Base-by-base conservation (phyloP, 1,284 basidiomycete species). In the Malassezia obtusa region DNA sequence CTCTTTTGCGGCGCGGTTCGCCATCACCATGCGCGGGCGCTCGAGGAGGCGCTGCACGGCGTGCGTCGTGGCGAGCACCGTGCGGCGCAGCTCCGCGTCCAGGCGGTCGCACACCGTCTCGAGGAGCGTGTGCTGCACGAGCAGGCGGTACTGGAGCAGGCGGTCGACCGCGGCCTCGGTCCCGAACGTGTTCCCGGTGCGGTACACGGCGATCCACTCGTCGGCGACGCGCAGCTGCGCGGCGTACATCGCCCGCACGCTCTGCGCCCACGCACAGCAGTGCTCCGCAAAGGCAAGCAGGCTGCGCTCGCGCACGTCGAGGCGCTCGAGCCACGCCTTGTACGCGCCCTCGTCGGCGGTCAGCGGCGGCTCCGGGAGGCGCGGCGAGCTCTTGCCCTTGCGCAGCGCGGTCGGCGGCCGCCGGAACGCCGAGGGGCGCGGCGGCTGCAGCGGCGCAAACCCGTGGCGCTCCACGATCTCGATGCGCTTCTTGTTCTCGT, bases 401-500 rank as follows among this genome's bases (percentile, higher is more conserved):
- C 68, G 52, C 32, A 59, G 60, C 57, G 50, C 64, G 14, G 56
- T 61, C 36, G 57, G 54, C 57, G 62, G 25, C 56, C 59, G 45
- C 61, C 61, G 33, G 31, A 56, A 56, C 11, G 32, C 37, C 14
- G 48, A 12, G 9, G 36, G 36, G 12, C 40, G 41, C 28, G 48
- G 39, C 11, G 37, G 17, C 11, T 28, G 36, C 30, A 35, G 35
- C 19, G 32, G 36, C 21, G 15, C 41, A 37, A 56, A 56, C 8
- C 53, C 53, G 26, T 50, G 48, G n/a, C 67, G 66, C 10, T 61
- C 64, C 26, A 76, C 71, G 2, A 90, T 83, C 71, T 94, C 90
- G 61, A 84, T 83, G 22, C 89, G 79, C 52, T 89, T 78, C 65
- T 87, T 80, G 37, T 83, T 84, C 69, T 92, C 89, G 64, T 94